A percentile compares a stretch with the other conserved stretches of the same genome.
Evolutionary conservation across 1,284 basidiomycete genomes (phyloP).

Genomic region (Melanopsichium pennsylvanicum): DNA sequence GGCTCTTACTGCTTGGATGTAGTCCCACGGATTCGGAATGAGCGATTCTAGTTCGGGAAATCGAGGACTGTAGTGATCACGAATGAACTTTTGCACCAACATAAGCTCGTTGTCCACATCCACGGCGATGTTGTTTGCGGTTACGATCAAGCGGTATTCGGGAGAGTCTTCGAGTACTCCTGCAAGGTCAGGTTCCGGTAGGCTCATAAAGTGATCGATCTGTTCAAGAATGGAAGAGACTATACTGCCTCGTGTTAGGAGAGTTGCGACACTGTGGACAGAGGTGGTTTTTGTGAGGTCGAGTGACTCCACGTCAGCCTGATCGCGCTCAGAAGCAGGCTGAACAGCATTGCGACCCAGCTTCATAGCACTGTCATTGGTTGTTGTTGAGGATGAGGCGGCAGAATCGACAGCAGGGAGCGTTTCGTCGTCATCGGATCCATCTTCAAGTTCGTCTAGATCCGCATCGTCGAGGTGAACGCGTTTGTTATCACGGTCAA

Average conservation of each 20-base stretch:
- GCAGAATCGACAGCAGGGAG: too few relatives aligned
- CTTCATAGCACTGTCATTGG: neutral
- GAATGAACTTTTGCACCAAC: conserved; percentile 98
- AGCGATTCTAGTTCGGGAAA: conserved; percentile 98
- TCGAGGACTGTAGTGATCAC: conserved; percentile 93
- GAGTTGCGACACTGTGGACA: conserved; percentile 83
- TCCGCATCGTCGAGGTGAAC: conserved; percentile 49
- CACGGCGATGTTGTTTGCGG: conserved; percentile 96
- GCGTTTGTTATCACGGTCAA: conserved; percentile 24
- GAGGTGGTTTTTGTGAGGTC: conserved; percentile 85
- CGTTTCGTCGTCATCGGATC: conserved; percentile 35
- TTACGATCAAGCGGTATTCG: conserved; percentile 94
- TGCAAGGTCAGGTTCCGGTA: conserved; percentile 78
- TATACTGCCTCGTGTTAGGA: conserved; percentile 79
- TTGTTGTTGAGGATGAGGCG: conserved; percentile 15
- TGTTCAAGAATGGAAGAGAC: conserved; percentile 81
- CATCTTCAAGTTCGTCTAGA: conserved; percentile 52
- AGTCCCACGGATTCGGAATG: conserved; percentile 88
- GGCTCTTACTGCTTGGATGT: conserved; percentile 86
- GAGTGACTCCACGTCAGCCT: conserved; percentile 89
- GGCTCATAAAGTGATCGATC: conserved; percentile 82
- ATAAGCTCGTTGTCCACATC: conserved; percentile 98
- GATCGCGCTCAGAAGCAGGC: conserved; percentile 91
- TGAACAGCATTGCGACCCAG: conserved; percentile 85
- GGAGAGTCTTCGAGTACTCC: conserved; percentile 86